Conservation (phyloP, 441 rosid genomes). For the Oxalis stricta region DNA sequence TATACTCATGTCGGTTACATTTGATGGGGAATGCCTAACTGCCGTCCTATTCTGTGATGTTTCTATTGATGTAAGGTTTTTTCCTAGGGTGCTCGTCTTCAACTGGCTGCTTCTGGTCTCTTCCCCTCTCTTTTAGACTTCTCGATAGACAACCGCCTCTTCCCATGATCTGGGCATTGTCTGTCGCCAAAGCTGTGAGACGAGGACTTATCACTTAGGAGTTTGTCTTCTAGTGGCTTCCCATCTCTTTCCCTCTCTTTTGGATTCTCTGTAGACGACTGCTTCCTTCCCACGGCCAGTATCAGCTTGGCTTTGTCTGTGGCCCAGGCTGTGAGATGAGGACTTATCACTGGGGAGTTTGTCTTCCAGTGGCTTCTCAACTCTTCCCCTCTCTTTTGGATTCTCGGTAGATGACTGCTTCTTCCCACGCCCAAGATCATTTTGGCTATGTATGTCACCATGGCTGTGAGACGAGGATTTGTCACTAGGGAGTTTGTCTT, state of each 20-base stretch:
- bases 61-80: no score
- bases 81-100: slow-evolving; percentile 15
- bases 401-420: slow-evolving; percentile 16
- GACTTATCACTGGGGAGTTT: no score
- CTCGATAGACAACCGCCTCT: slow-evolving; percentile 17
- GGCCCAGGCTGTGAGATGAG: background rate
- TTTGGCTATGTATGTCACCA: slow-evolving; percentile 11
- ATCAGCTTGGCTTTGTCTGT: slow-evolving; percentile 14
- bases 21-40: slow-evolving; percentile 10
- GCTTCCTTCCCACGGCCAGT: slow-evolving; percentile 17
- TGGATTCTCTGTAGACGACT: slow-evolving; percentile 11
- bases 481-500: no score
- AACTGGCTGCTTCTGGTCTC: slow-evolving; percentile 11
- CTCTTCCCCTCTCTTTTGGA: slow-evolving; percentile 19
- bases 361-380: slow-evolving; percentile 15
- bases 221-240: slow-evolving; percentile 17
- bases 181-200: slow-evolving; percentile 1
- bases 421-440: slow-evolving; percentile 14
- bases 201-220: slow-evolving; percentile 13
- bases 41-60: no score
- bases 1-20: slow-evolving; percentile 4
- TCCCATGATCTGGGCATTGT: slow-evolving; percentile 14
- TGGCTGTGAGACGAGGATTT: background rate
- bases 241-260: slow-evolving; percentile 24
- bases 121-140: slow-evolving; percentile 20